phyloP scores from a whole-genome alignment of 2,329 filamentous ascomycete genomes.

The Exutisphaerella laricina region DNA sequence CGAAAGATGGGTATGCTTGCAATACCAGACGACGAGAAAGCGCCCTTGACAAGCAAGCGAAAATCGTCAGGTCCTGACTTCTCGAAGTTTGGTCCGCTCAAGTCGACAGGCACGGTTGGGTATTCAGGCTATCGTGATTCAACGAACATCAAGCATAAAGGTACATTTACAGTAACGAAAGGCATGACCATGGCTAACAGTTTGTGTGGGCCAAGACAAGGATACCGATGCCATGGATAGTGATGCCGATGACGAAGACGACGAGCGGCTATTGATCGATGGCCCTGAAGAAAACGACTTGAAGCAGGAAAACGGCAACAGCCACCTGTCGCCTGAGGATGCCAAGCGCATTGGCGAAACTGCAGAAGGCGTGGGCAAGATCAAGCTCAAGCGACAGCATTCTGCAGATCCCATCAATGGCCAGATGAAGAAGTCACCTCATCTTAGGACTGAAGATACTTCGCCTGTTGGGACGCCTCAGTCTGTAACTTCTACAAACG shows the following conservation, averaged over 20 bases:
- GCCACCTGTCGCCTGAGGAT: conserved; percentile 61
- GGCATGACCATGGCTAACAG: too few species aligned
- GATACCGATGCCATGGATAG: conserved; percentile 65
- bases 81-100: conserved; percentile 74
- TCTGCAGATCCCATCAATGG: conserved; percentile 62
- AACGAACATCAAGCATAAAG: conserved; percentile 50
- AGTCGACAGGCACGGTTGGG: conserved; percentile 79
- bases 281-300: conserved; percentile 53
- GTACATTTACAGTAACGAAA: too few species aligned
- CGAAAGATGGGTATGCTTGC: conserved; percentile 91
- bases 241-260: conserved; percentile 63
- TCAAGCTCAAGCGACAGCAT: conserved; percentile 78
- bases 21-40: conserved; percentile 54
- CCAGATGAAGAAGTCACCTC: conserved; percentile 42
- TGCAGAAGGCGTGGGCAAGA: conserved; percentile 73
- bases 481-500: conserved; percentile 27
- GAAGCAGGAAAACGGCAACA: conserved; percentile 53
- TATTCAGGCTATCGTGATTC: conserved; percentile 72
- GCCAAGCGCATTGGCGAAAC: conserved; percentile 67
- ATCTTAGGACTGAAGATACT: conserved; percentile 34
- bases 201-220: conserved; percentile 44
- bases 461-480: conserved; percentile 40
- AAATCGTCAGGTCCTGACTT: conserved; percentile 82
- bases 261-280: conserved; percentile 57
- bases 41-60: conserved; percentile 57